Conservation (phyloP, 805 yeast species). For the Priceomyces melissophilus region DNA sequence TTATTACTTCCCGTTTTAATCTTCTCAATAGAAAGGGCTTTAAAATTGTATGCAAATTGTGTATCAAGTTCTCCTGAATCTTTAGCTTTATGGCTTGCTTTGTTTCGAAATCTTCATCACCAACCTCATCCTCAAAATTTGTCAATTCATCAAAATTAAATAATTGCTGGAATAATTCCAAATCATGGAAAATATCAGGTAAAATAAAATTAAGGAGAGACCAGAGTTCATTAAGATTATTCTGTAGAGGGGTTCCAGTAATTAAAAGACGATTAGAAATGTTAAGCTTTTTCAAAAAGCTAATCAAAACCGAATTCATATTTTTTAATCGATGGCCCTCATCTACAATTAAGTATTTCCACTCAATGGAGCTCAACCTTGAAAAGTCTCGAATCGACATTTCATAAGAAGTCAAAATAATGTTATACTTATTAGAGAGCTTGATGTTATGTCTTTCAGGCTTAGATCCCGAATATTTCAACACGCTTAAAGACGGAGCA, state of each 20-base stretch:
- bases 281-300: constrained; percentile 62
- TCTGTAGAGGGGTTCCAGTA: constrained; percentile 97
- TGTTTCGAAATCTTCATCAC: constrained; percentile 35
- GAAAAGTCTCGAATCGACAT: constrained; percentile 66
- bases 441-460: constrained; percentile 49
- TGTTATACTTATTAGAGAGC: constrained; percentile 31
- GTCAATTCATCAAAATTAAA: constrained; percentile 73
- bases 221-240: constrained; percentile 89
- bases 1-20: constrained; percentile 69
- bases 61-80: constrained; percentile 50
- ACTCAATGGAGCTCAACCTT: constrained; percentile 48
- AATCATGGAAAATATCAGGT: constrained; percentile 90
- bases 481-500: constrained; percentile 64
- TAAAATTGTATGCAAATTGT: constrained; percentile 79
- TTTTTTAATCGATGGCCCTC: constrained; percentile 95
- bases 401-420: constrained; percentile 82
- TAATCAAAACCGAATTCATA: constrained; percentile 70
- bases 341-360: constrained; percentile 89
- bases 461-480: constrained; percentile 65
- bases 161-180: constrained; percentile 90
- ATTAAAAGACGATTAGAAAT: constrained; percentile 72
- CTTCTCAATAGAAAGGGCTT: constrained; percentile 86
- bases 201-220: constrained; percentile 83
- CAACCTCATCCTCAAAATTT: constrained; percentile 21
- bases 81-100: constrained; percentile 56